phyloP scores from a whole-genome alignment of 202 grass and related monocot genomes.

The Setaria italica region DNA sequence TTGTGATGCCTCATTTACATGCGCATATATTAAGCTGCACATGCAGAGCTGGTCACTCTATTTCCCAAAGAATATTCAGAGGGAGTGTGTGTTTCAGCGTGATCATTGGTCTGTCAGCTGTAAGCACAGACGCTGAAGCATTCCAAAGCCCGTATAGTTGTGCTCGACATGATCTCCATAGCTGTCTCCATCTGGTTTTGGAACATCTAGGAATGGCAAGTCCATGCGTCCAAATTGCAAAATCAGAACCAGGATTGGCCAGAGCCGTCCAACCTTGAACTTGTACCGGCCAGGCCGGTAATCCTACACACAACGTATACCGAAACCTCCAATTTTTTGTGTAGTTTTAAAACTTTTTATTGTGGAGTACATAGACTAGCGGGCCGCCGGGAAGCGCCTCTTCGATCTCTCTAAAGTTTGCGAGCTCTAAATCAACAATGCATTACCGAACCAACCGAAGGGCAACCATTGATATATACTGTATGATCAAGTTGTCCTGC shows the following conservation, averaged over 20 bases:
- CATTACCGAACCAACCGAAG: not conserved
- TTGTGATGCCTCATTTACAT: slow-evolving; percentile 26
- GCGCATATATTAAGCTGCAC: not conserved
- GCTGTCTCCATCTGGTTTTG: slow-evolving; percentile 20
- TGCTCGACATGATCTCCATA: slow-evolving; percentile 28
- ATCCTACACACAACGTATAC: not conserved
- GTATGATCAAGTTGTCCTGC: not conserved
- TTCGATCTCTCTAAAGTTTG: not conserved
- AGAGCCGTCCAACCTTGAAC: not conserved
- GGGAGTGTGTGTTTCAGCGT: not conserved
- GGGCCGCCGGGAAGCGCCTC: not conserved
- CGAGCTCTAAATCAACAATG: not conserved
- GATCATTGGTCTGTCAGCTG: slow-evolving; percentile 20
- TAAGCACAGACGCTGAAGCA: not conserved
- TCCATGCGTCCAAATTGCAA: not conserved
- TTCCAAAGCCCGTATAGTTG: not conserved
- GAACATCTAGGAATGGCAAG: slow-evolving; percentile 14
- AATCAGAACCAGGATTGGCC: not conserved
- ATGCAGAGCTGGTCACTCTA: slow-evolving; percentile 8
- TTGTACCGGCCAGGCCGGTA: not conserved
- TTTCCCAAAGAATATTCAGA: not conserved
- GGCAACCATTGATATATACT: not conserved
- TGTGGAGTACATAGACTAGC: not conserved
- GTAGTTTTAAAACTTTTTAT: not conserved
- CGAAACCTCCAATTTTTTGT: not conserved